These are phyloP conservation scores for Dryadomyces sulphureus DNA, from an alignment of 2,329 filamentous ascomycete genomes.

Conservation along the genomic window DNA sequence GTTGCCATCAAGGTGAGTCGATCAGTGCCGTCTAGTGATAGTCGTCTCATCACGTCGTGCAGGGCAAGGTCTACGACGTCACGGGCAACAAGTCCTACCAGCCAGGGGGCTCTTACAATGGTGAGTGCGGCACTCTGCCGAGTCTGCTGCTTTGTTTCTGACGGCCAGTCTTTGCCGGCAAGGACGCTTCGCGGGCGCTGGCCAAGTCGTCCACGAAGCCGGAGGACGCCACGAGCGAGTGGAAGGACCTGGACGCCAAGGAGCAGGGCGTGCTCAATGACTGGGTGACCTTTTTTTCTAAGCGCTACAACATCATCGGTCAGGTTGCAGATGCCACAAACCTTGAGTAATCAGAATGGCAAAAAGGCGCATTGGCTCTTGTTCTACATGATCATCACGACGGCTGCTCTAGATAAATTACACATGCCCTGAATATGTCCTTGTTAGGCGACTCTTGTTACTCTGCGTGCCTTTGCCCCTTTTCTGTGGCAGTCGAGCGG, in stretches of 20 bases:
- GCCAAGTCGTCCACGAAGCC: conserved; percentile 73
- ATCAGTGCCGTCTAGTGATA: background rate
- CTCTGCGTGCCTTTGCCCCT: background rate
- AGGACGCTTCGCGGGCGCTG: conserved; percentile 86
- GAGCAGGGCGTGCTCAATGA: conserved; percentile 76
- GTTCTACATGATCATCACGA: background rate
- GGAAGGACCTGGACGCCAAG: conserved; percentile 69
- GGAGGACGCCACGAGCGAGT: conserved; percentile 72
- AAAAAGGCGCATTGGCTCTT: background rate
- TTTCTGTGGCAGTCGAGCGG: background rate
- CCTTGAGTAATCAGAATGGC: too few species aligned
- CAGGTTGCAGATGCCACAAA: conserved; percentile 47
- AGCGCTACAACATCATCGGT: conserved; percentile 86
- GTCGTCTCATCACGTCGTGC: background rate
- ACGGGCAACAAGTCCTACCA: conserved; percentile 78
- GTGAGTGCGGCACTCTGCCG: conserved; percentile 33
- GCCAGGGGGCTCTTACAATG: conserved; percentile 68
- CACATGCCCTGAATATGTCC: too few species aligned
- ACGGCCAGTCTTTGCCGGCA: conserved; percentile 73
- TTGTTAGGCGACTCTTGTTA: too few species aligned
- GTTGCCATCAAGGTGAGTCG: conserved; percentile 50
- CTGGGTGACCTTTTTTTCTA: conserved; percentile 93
- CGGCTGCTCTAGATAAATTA: background rate
- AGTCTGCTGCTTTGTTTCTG: background rate
- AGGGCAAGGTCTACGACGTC: conserved; percentile 93